Conservation (phyloP, 495 filamentous ascomycete species). For the Stereocaulon alpinum region DNA sequence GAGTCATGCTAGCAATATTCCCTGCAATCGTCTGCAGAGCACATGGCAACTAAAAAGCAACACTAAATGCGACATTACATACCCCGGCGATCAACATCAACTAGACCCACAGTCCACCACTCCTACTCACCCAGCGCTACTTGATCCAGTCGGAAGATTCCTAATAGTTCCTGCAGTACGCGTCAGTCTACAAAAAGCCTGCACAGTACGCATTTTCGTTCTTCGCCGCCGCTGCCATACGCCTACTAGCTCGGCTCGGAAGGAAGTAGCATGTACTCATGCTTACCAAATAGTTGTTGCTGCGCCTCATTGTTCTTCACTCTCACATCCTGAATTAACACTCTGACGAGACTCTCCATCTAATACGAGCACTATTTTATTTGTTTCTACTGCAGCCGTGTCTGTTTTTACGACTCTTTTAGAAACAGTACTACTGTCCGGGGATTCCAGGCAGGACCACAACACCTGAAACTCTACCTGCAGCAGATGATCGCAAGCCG, state of each 20-base stretch:
- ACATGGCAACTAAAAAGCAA: constrained; percentile 16
- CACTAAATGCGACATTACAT: constrained; percentile 11
- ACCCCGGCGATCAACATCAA: constrained; percentile 8
- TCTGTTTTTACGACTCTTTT: constrained; percentile 16
- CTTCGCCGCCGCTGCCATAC: constrained; percentile 16
- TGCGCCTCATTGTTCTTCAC: constrained; percentile 5
- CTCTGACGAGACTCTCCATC: background rate
- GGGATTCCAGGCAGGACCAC: constrained; percentile 14
- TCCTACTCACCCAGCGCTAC: constrained; percentile 9
- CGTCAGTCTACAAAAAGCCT: constrained; percentile 16
- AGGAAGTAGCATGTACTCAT: constrained; percentile 6
- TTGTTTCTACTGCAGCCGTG: constrained; percentile 18
- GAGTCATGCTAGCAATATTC: constrained; percentile 9
- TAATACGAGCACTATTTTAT: constrained; percentile 17
- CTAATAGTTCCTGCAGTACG: constrained; percentile 12
- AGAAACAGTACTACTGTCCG: constrained; percentile 16
- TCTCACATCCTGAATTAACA: background rate
- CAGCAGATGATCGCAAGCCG: constrained; percentile 23
- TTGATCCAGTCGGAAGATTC: constrained; percentile 16
- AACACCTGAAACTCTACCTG: constrained; percentile 21
- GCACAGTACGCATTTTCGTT: constrained; percentile 2
- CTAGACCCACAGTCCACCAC: background rate
- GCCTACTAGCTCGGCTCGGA: constrained; percentile 12
- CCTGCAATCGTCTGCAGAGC: constrained; percentile 9
- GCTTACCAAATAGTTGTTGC: constrained; percentile 11